Base-by-base conservation (phyloP, 129 eudicot genomes). In the Logfia minima region DNA sequence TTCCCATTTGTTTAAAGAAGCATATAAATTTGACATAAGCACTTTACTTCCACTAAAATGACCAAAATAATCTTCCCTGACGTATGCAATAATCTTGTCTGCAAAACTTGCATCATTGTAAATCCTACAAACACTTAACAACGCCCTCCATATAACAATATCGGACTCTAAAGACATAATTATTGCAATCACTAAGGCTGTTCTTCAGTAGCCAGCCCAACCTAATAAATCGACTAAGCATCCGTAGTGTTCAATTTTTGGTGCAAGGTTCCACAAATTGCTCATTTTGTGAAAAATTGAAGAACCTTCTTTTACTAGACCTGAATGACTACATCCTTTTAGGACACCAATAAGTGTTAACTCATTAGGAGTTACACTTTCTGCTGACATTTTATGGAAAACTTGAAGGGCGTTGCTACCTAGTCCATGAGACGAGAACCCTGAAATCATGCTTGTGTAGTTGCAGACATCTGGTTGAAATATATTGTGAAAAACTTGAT, bases 321-420 rank as follows among this genome's bases (percentile, higher is more conserved):
- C 97, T 17, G 92, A 85, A 85, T 94, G 98, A 84, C 92, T 91
- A 70, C 98, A 91, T 39, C 92, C 97, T 71, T 89, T 94, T 52
- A 93, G 75, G 62, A 94, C 86, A 64, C 92, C 98, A 58, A 91
- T 59, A 77, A 91, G 78, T 19, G 97, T 94, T 9, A 94, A 68
- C 78, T 87, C 96, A 82, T 87, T 94, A 6, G 96, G 97, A 29
- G 76, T 66, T n/a, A 87, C 19, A 8, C 83, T 84, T 79, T 83
- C 79, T 19, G 76, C 79, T 72, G 87, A 37, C 97, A 94, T 94
- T 64, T 76, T 76, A 72, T 80, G 73, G 78, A 91, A 91, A 52
- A 87, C 70, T 34, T 60, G 77, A 74, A 91, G 68, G 22, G 96
- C 87, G 61, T 70, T 67, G 58, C 51, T 63, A 55, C 97, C 92